A percentile compares a stretch with the other conserved stretches of the same genome.
Evolutionary conservation across 306 rosid species (phyloP).

Genomic region (Astragalus membranaceus): DNA sequence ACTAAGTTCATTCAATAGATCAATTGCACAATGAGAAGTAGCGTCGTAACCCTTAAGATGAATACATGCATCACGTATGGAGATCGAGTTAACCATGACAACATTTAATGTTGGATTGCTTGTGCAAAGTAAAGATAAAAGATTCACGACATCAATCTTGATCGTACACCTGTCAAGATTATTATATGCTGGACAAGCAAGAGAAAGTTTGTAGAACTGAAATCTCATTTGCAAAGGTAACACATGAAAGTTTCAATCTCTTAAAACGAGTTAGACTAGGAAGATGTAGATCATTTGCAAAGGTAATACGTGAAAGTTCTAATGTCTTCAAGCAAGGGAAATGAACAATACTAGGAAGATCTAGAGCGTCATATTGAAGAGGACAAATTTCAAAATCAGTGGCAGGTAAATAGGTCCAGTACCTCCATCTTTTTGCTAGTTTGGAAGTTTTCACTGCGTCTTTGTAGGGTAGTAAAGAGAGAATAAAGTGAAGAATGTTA

Average conservation of each 20-base stretch:
- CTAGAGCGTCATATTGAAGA: too few species aligned
- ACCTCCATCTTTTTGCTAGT: slow-evolving; percentile 12
- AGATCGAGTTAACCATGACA: background rate
- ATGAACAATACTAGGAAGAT: too few species aligned
- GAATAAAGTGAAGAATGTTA: background rate
- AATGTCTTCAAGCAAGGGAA: too few species aligned
- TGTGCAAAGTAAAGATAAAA: background rate
- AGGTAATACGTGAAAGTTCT: too few species aligned
- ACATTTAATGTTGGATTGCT: background rate
- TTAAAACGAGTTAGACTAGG: background rate
- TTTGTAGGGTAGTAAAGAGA: background rate
- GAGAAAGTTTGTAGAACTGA: background rate
- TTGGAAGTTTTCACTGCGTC: slow-evolving; percentile 1
- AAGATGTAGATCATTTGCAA: background rate
- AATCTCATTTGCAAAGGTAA: background rate
- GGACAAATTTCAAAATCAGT: background rate
- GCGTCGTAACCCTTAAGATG: background rate
- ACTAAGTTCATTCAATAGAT: slow-evolving; percentile 8
- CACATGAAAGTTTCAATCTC: background rate
- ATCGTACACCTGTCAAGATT: background rate
- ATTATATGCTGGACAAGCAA: background rate
- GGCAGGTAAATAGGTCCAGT: slow-evolving; percentile 3
- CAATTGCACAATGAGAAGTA: background rate
- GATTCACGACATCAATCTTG: slow-evolving; percentile 15
- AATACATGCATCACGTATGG: background rate